Evolutionary conservation across 768 basidiomycete species (phyloP), one percentile per base, ranked within the genome.

Genomic region (Boletellus ananiceps): DNA sequence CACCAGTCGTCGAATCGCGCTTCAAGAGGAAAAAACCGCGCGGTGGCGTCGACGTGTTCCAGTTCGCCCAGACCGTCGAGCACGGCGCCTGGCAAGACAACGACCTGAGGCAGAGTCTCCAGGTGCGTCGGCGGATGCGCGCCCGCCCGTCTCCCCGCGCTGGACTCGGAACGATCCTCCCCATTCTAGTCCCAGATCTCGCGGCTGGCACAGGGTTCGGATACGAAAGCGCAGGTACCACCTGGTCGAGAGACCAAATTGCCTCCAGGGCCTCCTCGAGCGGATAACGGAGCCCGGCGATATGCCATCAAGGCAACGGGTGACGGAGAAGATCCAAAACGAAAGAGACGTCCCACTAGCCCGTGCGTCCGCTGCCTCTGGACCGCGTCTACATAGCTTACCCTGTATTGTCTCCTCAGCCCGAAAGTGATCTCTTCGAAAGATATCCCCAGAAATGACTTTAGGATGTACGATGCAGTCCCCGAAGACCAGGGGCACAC

Each of bases 11-110:
- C 53, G 86, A 88, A 64, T 78, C 82, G 21, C 70, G 74, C 14
- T 65, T 73, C 35, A 78, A 75, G 29, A 69, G 80, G 49, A 88
- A 88, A 69, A 88, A 81, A 62, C 74, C 81, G 4, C 75, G 79
- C 8, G 72, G 67, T 23, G 71, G 66, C 3, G 16, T 75, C 23
- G 82, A 82, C 37, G 77, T 91, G 23, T 91, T 91, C 57, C 83
- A 89, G 62, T 89, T 88, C 65, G 86, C 86, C 0, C 82, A 84
- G 58, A 91, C 88, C 0, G 82, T 91, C 16, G 88, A 90, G 55
- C 70, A 75, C 23, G 76, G 74, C 31, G 79, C 73, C 27, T 90
- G 86, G 86, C 72, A 83, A 37, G 80, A 87, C 61, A 78, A 76
- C 40, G 64, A 70, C 51, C 65, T 70, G 44, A 76, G 80, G 56